These are phyloP conservation scores for Hypoxylon sp. DNA, from an alignment of 2,329 filamentous ascomycete genomes.

Conservation along the genomic window DNA sequence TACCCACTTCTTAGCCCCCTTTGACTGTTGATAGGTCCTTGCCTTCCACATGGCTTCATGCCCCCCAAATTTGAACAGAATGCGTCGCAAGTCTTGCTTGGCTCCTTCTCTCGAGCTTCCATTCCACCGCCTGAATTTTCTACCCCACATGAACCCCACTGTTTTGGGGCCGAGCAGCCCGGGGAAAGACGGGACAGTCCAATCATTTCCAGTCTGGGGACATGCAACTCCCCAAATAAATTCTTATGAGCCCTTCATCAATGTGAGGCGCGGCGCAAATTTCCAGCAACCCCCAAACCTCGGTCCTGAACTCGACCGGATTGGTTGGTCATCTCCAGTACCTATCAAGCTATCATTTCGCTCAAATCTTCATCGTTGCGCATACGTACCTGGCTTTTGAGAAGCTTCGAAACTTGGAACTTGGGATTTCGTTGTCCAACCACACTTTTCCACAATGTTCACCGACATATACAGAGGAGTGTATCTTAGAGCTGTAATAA, in stretches of 20 bases:
- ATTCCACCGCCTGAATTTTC: slow-evolving; percentile 42
- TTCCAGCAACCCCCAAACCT: slow-evolving; percentile 32
- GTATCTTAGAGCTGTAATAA: slow-evolving; percentile 3
- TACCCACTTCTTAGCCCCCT: slow-evolving; percentile 14
- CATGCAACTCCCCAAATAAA: slow-evolving; percentile 27
- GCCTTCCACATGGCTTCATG: slow-evolving; percentile 37
- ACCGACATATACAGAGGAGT: slow-evolving; percentile 26
- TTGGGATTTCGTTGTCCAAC: slow-evolving; percentile 33
- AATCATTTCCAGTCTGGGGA: slow-evolving; percentile 35
- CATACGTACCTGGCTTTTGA: slow-evolving; percentile 12
- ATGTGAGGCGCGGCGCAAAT: slow-evolving; percentile 38
- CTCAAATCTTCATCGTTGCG: slow-evolving; percentile 26
- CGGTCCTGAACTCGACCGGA: slow-evolving; percentile 23
- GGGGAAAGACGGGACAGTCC: slow-evolving; percentile 38
- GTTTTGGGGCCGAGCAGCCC: slow-evolving; percentile 26
- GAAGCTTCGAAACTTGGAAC: slow-evolving; percentile 29
- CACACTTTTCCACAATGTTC: slow-evolving; percentile 25
- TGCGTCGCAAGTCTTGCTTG: slow-evolving; percentile 20
- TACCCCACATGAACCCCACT: slow-evolving; percentile 41
- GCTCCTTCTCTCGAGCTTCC: slow-evolving; percentile 38
- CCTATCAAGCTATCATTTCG: slow-evolving; percentile 38
- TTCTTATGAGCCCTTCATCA: slow-evolving; percentile 36
- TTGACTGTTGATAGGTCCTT: slow-evolving; percentile 33
- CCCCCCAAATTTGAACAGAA: slow-evolving; percentile 9
- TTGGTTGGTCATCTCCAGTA: slow-evolving; percentile 26